Evolutionary conservation across 106 monocot genomes (phyloP).

Genomic region (Acorus gramineus): DNA sequence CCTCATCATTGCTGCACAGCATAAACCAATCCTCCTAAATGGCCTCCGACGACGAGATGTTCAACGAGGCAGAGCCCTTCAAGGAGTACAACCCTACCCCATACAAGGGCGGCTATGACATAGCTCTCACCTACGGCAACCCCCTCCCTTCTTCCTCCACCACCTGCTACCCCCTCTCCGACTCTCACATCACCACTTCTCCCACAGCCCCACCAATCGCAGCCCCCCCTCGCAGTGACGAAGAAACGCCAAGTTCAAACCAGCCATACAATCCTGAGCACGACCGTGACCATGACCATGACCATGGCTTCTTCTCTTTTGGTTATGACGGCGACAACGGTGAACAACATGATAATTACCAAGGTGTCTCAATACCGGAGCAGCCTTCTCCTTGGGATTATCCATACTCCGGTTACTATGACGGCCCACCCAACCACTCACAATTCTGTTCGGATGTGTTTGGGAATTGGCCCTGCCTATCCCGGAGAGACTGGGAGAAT

Average conservation of each 20-base stretch:
- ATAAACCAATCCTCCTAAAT: too few relatives aligned
- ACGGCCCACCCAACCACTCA: not conserved
- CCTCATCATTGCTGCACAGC: too few relatives aligned
- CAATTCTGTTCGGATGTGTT: not conserved
- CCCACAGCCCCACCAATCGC: not conserved
- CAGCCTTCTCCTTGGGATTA: not conserved
- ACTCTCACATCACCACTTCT: not conserved
- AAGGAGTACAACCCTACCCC: slow-evolving; percentile 75
- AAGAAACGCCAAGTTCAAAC: not conserved
- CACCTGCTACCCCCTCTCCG: slow-evolving; percentile 63
- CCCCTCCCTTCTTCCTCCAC: slow-evolving; percentile 56
- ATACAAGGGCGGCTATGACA: slow-evolving; percentile 85
- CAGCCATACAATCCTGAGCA: not conserved
- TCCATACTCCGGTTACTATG: too few relatives aligned
- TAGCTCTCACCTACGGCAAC: slow-evolving; percentile 59
- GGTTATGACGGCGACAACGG: not conserved
- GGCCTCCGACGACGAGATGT: not conserved
- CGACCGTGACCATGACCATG: not conserved
- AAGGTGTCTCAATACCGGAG: not conserved
- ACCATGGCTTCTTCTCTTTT: slow-evolving; percentile 20
- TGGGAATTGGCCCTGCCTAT: not conserved
- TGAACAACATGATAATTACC: slow-evolving; percentile 11
- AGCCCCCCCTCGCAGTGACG: not conserved
- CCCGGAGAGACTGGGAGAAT: too few relatives aligned
- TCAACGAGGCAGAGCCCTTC: slow-evolving; percentile 26